These are phyloP conservation scores for Fusarium illudens DNA, from an alignment of 2,329 filamentous ascomycete genomes.

Conservation along the genomic window DNA sequence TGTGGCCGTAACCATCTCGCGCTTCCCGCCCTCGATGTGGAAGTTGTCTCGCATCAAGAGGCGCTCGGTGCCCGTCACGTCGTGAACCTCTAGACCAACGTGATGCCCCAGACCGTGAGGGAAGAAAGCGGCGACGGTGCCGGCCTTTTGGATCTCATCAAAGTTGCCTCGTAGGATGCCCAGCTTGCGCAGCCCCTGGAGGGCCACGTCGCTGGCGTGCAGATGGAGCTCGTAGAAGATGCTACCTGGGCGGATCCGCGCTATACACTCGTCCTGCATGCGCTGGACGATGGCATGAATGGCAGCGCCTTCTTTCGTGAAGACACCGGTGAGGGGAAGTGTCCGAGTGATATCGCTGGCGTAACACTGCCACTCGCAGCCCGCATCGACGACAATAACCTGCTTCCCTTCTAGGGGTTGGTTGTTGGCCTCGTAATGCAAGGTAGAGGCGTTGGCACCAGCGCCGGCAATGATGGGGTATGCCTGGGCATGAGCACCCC, in stretches of 20 bases:
- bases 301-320: conserved; percentile 71
- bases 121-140: conserved; percentile 69
- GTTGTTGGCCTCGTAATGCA: conserved; percentile 89
- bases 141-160: conserved; percentile 61
- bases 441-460: conserved; percentile 80
- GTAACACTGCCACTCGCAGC: conserved; percentile 85
- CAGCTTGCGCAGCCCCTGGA: conserved; percentile 73
- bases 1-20: conserved; percentile 51
- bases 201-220: conserved; percentile 75
- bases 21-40: conserved; percentile 50
- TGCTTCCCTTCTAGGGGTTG: conserved; percentile 73
- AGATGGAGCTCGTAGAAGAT: conserved; percentile 77
- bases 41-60: conserved; percentile 45
- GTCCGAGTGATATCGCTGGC: conserved; percentile 91
- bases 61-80: conserved; percentile 57
- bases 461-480: conserved; percentile 91
- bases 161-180: conserved; percentile 75
- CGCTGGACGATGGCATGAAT: conserved; percentile 81
- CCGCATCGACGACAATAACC: conserved; percentile 85
- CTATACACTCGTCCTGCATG: conserved; percentile 83
- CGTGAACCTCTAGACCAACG: conserved; percentile 72
- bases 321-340: conserved; percentile 77
- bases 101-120: conserved; percentile 73
- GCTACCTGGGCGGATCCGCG: conserved; percentile 72
- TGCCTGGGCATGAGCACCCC: conserved; percentile 78